Base-by-base conservation (phyloP, 108 stramenopile species). In the Hondaea fermentalgiana region DNA sequence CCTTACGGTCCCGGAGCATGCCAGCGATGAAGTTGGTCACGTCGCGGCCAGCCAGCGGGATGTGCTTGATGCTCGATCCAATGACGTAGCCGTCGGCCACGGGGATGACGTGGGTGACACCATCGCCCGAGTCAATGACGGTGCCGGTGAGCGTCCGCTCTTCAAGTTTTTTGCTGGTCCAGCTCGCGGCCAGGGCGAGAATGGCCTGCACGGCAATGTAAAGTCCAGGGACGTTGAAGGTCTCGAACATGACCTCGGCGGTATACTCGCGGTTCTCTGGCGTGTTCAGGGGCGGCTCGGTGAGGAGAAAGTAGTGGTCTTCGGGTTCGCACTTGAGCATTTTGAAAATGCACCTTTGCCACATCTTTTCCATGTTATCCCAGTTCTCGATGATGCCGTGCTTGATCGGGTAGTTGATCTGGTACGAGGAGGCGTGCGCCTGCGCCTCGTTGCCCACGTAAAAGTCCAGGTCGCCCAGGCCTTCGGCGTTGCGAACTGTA, bases 161-260 rank as follows among this genome's bases (percentile, higher is more conserved):
- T 25, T 49, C 72, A 0, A 93, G 91, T 51, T 17, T 10, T 58
- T 94, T 94, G 42, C 83, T 53, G 59, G 94, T 93, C 94, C 94
- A 95, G 42, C 90, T 89, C 3, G 95, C 94, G 28, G 93, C 94
- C 10, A 95, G 90, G 14, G 95, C 94, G 29, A 95, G 60, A n/a
- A 95, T 94, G 4, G 95, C 94, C 87, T 95, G 95, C 59, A 95
- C 94, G 14, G 94, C 94, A 57, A 95, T 95, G 92, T 95, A 94
- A 57, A 95, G 60, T 23, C 94, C 94, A 8, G 95, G 95, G 25
- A 95, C 95, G 58, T 95, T 95, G 72, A 95, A 95, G 21, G 95
- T 95, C 89, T 95, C 95, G 87, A 95, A 95, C 94, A 95, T 95
- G 64, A 95, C 94, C 92, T 95, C 95, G 57, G 95, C 95, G 3